phyloP scores from a whole-genome alignment of 805 yeast species.

The Blastobotrys robertii region DNA sequence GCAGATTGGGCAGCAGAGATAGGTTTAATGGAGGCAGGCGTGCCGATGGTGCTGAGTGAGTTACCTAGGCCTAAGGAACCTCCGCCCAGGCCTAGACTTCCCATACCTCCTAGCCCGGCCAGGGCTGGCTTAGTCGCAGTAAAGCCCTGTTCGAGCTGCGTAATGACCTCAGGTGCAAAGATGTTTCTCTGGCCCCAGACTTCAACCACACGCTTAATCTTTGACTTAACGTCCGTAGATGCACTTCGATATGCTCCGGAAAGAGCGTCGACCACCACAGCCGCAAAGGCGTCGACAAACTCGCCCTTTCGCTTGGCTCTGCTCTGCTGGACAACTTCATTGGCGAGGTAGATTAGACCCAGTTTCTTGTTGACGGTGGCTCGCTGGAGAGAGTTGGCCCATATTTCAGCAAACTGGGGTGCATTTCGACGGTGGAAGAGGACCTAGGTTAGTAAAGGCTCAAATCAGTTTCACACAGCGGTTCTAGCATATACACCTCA shows the following conservation, averaged over 20 bases:
- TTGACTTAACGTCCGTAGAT: slow-evolving; percentile 38
- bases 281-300: slow-evolving; percentile 48
- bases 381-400: slow-evolving; percentile 35
- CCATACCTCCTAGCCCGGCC: neutral
- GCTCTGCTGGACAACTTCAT: slow-evolving; percentile 76
- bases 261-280: slow-evolving; percentile 32
- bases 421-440: slow-evolving; percentile 58
- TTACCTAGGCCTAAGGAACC: too few relatives aligned
- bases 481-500: too few relatives aligned
- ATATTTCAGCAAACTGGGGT: slow-evolving; percentile 39
- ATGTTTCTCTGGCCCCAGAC: slow-evolving; percentile 62
- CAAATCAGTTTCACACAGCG: too few relatives aligned
- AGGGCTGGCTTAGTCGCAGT: neutral
- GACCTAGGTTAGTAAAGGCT: slow-evolving; percentile 17
- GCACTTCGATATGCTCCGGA: slow-evolving; percentile 28
- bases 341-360: slow-evolving; percentile 58
- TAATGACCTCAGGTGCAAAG: slow-evolving; percentile 30
- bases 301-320: slow-evolving; percentile 50
- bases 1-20: too few relatives aligned
- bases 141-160: neutral
- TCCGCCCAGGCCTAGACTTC: slow-evolving; percentile 1
- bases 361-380: slow-evolving; percentile 37
- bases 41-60: too few relatives aligned
- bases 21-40: too few relatives aligned
- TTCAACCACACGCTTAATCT: slow-evolving; percentile 45